Evolutionary conservation across 2,329 filamentous ascomycete species (phyloP), one percentile per base, ranked within the genome.

Genomic region (Dothideomycetes sp.): DNA sequence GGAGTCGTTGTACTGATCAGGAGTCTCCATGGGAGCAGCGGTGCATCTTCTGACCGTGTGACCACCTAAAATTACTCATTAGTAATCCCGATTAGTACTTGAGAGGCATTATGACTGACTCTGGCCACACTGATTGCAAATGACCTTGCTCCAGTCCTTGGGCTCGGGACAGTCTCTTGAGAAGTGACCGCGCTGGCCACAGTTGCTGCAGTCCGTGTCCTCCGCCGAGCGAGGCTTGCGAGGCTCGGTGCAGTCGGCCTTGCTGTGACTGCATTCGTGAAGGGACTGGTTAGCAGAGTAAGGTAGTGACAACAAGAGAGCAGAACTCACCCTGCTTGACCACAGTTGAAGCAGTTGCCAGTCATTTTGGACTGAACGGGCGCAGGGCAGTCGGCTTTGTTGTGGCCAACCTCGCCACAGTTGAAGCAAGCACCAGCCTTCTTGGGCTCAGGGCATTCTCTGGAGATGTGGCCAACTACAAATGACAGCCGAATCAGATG

Each of bases 151-250:
- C 64, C 63, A 51, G 33, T 71, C 72, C 45, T 69, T 69, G 12
- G 70, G 75, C 53, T 75, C 62, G 25, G 79, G 76, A 52, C 78
- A 82, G 51, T 80, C 76, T 23, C 66, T 67, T 25, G 71, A 68
- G 52, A 78, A 77, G 51, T 82, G 78, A 3, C 78, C 77, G 41
- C 63, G 74, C 60, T 78, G 66, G 28, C 68, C 66, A 44, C 59
- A 62, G 39, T 55, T 52, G 41, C 51, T 53, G 47, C 58, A 62
- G 35, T 56, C 53, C 5, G 59, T 50, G 15, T 51, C 52, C 20
- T 49, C 51, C 20, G 45, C 45, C 24, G 51, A 51, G 2, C 60
- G 60, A 31, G 63, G 64, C 45, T 67, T 61, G 32, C 17, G n/a
- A 3, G 18, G 17, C 12, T 41, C 25, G 5, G 31, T 24, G 18